Evolutionary conservation across 2,329 filamentous ascomycete genomes (phyloP).

Genomic region (Ophiostoma montium): DNA sequence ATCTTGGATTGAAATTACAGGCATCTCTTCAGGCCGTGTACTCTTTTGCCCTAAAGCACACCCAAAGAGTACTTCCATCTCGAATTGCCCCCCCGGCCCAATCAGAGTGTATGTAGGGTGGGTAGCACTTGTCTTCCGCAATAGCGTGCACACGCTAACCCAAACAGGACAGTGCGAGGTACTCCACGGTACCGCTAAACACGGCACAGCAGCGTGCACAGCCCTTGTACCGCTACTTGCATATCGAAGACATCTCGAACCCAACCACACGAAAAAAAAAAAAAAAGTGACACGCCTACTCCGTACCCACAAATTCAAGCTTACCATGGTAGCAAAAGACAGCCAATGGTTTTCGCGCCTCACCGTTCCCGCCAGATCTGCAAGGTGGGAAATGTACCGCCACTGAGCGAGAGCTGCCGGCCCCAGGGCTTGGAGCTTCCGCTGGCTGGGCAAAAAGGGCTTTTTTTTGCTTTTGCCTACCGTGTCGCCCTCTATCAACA

Average conservation of each 20-base stretch:
- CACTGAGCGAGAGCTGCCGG: background rate
- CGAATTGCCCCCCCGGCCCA: background rate
- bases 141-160: too few species aligned
- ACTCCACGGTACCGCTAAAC: too few species aligned
- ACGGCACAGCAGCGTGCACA: too few species aligned
- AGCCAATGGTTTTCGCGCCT: background rate
- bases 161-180: too few species aligned
- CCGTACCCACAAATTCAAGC: too few species aligned
- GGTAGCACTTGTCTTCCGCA: background rate
- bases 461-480: background rate
- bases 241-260: background rate
- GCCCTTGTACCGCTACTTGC: too few species aligned
- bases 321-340: too few species aligned
- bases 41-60: background rate
- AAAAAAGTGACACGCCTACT: background rate
- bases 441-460: background rate
- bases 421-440: background rate
- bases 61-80: background rate
- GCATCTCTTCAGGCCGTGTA: background rate
- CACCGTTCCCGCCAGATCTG: background rate
- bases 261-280: background rate
- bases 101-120: background rate
- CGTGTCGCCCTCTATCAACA: too few species aligned
- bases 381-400: background rate
- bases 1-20: background rate